Conservation (phyloP, 805 yeast genomes). For the Candida quercuum region DNA sequence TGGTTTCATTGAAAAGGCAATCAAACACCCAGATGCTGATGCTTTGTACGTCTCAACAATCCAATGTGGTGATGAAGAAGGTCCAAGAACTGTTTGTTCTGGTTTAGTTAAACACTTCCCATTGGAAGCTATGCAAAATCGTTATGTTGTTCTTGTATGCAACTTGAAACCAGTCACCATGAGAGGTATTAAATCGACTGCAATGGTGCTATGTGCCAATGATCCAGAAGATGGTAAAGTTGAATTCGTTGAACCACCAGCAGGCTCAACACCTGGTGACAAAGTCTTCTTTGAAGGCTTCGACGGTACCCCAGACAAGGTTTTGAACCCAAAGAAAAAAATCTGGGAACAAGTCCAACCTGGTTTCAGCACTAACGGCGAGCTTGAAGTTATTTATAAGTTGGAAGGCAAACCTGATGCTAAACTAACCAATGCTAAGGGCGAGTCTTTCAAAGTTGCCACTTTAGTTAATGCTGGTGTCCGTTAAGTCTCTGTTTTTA, state of each 20-base stretch:
- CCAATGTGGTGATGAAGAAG: slow-evolving; percentile 92
- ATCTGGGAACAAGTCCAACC: slow-evolving; percentile 96
- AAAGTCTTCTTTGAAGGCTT: slow-evolving; percentile 91
- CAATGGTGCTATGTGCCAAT: slow-evolving; percentile 96
- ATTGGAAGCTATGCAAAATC: slow-evolving; percentile 92
- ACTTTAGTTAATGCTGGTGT: slow-evolving; percentile 75
- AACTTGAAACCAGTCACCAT: slow-evolving; percentile 96
- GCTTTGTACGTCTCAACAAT: slow-evolving; percentile 94
- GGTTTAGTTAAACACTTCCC: slow-evolving; percentile 89
- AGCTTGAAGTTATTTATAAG: slow-evolving; percentile 73
- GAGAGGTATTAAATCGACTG: slow-evolving; percentile 95
- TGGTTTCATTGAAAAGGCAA: slow-evolving; percentile 94
- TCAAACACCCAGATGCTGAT: slow-evolving; percentile 98
- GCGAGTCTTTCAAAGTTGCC: slow-evolving; percentile 70
- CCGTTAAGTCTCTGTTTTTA: slow-evolving; percentile 49
- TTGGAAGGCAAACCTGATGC: slow-evolving; percentile 64
- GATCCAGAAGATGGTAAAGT: slow-evolving; percentile 62
- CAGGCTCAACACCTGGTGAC: slow-evolving; percentile 91
- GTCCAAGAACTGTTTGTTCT: slow-evolving; percentile 97
- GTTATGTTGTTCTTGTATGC: slow-evolving; percentile 86
- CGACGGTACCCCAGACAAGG: slow-evolving; percentile 85
- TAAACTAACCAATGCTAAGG: slow-evolving; percentile 73
- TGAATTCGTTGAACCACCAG: slow-evolving; percentile 94
- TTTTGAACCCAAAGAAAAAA: slow-evolving; percentile 96
- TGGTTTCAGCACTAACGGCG: slow-evolving; percentile 72